These are phyloP conservation scores for Tylopilus sp. DNA, from an alignment of 768 basidiomycete genomes.

Conservation along the genomic window DNA sequence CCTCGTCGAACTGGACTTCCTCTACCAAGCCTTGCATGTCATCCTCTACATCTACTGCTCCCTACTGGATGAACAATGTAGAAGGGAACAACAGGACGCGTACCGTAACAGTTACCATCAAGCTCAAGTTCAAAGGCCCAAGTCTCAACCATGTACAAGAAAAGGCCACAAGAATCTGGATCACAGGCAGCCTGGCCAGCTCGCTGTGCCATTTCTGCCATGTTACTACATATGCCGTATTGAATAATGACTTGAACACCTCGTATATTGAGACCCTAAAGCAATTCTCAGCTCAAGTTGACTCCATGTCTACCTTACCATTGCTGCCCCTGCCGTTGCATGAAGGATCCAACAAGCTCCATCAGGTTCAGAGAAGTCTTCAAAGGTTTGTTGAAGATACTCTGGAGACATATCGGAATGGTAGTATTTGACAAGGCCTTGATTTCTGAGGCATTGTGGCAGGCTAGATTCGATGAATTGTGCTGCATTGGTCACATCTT, in stretches of 20 bases:
- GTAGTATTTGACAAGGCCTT: background rate
- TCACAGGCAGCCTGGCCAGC: background rate
- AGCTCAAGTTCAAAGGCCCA: background rate
- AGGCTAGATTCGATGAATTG: background rate
- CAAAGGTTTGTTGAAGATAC: background rate
- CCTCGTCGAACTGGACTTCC: too few relatives aligned
- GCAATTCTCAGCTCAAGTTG: background rate
- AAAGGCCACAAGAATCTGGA: background rate
- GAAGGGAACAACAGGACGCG: too few relatives aligned
- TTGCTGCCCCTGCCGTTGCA: background rate
- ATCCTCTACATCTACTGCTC: too few relatives aligned
- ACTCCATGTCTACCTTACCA: background rate
- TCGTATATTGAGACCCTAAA: background rate
- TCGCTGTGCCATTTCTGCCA: background rate
- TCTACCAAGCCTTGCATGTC: too few relatives aligned
- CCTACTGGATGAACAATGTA: too few relatives aligned
- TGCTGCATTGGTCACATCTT: background rate
- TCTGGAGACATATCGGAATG: background rate
- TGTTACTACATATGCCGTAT: background rate
- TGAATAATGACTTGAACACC: background rate
- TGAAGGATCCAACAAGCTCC: background rate
- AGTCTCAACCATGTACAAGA: background rate
- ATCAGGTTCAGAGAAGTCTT: background rate
- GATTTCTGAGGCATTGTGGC: background rate
- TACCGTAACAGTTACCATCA: background rate